Conservation (phyloP, 2,329 filamentous ascomycete species). For the Talaromyces sp. region DNA sequence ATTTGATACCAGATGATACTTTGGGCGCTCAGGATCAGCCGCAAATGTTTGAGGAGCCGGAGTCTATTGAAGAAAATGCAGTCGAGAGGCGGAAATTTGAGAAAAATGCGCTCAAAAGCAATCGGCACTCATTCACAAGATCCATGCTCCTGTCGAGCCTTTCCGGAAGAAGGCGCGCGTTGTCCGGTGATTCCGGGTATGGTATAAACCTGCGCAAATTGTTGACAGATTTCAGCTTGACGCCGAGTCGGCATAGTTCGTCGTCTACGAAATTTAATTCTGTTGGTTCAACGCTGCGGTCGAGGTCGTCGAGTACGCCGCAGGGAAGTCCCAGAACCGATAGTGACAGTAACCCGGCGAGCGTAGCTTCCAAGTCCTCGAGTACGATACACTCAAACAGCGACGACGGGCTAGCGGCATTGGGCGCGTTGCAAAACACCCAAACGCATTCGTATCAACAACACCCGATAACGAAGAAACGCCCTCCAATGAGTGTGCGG, state of each 20-base stretch:
- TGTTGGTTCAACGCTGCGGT: conserved; percentile 16
- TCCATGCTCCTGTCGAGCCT: conserved; percentile 21
- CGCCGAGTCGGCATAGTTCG: conserved; percentile 31
- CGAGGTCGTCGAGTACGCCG: conserved; percentile 13
- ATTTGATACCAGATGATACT: conserved; percentile 32
- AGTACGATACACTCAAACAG: conserved; percentile 16
- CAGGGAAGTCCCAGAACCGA: conserved; percentile 11
- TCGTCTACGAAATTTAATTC: conserved; percentile 26
- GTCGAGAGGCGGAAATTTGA: conserved; percentile 12
- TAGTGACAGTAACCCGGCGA: neutral
- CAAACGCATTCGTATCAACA: conserved; percentile 33
- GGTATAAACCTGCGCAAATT: conserved; percentile 33
- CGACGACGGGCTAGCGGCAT: conserved; percentile 35
- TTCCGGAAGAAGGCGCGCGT: conserved; percentile 33
- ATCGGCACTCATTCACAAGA: conserved; percentile 3
- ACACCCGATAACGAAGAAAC: conserved; percentile 26
- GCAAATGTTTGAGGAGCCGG: conserved; percentile 34
- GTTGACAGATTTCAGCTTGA: conserved; percentile 33
- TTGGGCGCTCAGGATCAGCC: conserved; percentile 28
- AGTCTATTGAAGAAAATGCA: conserved; percentile 18
- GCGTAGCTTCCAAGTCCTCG: neutral
- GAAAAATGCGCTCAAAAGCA: conserved; percentile 17
- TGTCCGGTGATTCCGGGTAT: conserved; percentile 33
- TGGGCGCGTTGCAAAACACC: conserved; percentile 29
- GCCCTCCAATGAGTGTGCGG: conserved; percentile 44